Percentiles rank a stretch among this genome's conserved stretches.
Evolutionary conservation across 768 basidiomycete genomes (phyloP).

Genomic region (Panaeolus cyanescens): DNA sequence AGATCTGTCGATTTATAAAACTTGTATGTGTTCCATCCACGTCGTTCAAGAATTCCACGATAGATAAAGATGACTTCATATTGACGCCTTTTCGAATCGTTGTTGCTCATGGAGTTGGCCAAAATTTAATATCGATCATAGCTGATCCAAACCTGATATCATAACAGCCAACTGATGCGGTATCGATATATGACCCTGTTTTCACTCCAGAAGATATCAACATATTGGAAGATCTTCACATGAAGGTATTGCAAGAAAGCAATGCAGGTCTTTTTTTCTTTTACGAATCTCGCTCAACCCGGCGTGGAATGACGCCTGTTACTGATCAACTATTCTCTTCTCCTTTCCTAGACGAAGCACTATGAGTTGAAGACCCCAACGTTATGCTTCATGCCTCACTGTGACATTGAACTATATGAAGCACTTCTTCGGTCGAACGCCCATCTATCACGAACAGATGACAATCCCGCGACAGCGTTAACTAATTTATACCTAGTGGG

Average conservation of each 20-base stretch:
- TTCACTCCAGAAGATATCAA: conserved; percentile 61
- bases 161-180: conserved; percentile 44
- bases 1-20: conserved; percentile 50
- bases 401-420: conserved; percentile 73
- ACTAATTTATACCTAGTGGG: conserved; percentile 57
- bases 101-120: background rate
- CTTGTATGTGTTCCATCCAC: conserved; percentile 52
- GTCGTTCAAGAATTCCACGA: background rate
- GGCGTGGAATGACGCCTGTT: background rate
- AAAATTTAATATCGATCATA: conserved; percentile 2
- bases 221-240: conserved; percentile 48
- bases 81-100: background rate
- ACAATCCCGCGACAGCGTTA: conserved; percentile 29
- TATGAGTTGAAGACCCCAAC: conserved; percentile 47
- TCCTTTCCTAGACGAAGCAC: conserved; percentile 28
- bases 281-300: conserved; percentile 13
- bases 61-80: background rate
- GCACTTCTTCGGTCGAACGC: conserved; percentile 51
- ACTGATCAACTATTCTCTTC: conserved; percentile 2
- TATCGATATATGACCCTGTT: conserved; percentile 73
- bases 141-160: conserved; percentile 4
- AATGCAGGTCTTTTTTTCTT: conserved; percentile 45
- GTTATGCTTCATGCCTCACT: conserved; percentile 80
- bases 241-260: conserved; percentile 42
- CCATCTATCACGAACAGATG: background rate